Percentiles rank a stretch among this genome's conserved stretches.
Evolutionary conservation across 108 stramenopile species (phyloP).

Genomic region (Cyclotella sp.): DNA sequence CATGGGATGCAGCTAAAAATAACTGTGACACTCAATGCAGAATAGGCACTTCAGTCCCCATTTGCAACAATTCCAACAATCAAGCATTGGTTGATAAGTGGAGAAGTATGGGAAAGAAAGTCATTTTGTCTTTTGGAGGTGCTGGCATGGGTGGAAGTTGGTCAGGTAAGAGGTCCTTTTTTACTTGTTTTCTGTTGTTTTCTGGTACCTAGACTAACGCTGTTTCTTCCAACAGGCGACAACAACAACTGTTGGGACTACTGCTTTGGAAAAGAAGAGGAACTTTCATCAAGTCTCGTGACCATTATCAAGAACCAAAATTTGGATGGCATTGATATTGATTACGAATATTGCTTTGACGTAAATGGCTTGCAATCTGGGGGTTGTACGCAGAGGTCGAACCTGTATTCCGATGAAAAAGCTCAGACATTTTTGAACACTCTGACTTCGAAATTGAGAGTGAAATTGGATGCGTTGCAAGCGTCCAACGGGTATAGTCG

Average conservation of each 20-base stretch:
- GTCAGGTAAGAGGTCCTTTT: conserved; percentile 22
- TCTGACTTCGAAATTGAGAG: conserved; percentile 37
- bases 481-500: conserved; percentile 38
- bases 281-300: conserved; percentile 53
- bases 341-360: conserved; percentile 76
- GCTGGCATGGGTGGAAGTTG: conserved; percentile 72
- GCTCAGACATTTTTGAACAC: conserved; percentile 31
- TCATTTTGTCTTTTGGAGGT: conserved; percentile 70
- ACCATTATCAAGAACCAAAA: conserved; percentile 53
- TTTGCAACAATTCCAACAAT: conserved; percentile 52
- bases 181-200: too few species aligned
- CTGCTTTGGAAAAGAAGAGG: conserved; percentile 64
- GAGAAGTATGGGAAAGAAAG: conserved; percentile 62
- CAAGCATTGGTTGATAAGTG: conserved; percentile 50
- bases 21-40: conserved; percentile 50
- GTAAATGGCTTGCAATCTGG: conserved; percentile 32
- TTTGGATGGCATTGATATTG: conserved; percentile 70
- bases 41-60: conserved; percentile 36
- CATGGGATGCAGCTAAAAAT: conserved; percentile 50
- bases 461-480: conserved; percentile 44
- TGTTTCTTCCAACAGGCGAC: conserved; percentile 29
- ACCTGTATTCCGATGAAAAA: conserved; percentile 28
- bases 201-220: too few species aligned
- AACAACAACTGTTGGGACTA: conserved; percentile 78
- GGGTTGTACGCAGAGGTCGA: conserved; percentile 24